These are phyloP conservation scores for Plasmodium relictum DNA, from an alignment of 169 alveolate genomes.

Conservation along the genomic window DNA sequence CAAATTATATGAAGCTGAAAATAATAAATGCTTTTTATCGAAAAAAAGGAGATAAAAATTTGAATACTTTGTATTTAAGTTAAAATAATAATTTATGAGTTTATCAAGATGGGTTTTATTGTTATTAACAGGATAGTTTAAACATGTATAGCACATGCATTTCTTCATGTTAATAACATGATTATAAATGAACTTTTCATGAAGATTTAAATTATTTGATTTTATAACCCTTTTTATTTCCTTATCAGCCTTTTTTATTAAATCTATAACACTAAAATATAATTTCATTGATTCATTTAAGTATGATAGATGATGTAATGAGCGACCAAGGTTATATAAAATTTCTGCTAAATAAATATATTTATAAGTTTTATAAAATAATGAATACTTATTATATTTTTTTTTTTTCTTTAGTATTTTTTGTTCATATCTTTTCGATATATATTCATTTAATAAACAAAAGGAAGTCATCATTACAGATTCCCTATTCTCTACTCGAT, in stretches of 20 bases:
- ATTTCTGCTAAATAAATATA: constrained; percentile 73
- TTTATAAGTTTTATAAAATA: constrained; percentile 52
- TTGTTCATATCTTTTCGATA: constrained; percentile 66
- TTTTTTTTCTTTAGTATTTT: constrained; percentile 49
- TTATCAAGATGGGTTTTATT: not conserved
- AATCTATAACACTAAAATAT: constrained; percentile 38
- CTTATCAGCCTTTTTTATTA: constrained; percentile 48
- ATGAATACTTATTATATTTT: constrained; percentile 44
- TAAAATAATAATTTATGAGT: constrained; percentile 29
- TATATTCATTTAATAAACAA: constrained; percentile 72
- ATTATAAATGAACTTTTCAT: constrained; percentile 36
- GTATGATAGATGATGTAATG: constrained; percentile 61
- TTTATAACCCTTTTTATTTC: constrained; percentile 27
- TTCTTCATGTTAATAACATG: constrained; percentile 71
- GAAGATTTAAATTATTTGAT: constrained; percentile 26
- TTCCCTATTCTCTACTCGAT: constrained; percentile 39
- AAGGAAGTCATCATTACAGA: constrained; percentile 73
- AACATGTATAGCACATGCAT: constrained; percentile 71
- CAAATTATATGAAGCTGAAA: constrained; percentile 72
- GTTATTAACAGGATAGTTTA: constrained; percentile 5
- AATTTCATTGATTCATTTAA: constrained; percentile 65
- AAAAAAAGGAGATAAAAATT: constrained; percentile 62
- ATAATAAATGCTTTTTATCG: constrained; percentile 59
- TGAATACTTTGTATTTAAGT: constrained; percentile 53
- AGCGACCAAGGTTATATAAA: constrained; percentile 53